A percentile compares a stretch with the other conserved stretches of the same genome.
Conservation (phyloP, 352 stramenopile genomes). For the Phytophthora idaei region DNA sequence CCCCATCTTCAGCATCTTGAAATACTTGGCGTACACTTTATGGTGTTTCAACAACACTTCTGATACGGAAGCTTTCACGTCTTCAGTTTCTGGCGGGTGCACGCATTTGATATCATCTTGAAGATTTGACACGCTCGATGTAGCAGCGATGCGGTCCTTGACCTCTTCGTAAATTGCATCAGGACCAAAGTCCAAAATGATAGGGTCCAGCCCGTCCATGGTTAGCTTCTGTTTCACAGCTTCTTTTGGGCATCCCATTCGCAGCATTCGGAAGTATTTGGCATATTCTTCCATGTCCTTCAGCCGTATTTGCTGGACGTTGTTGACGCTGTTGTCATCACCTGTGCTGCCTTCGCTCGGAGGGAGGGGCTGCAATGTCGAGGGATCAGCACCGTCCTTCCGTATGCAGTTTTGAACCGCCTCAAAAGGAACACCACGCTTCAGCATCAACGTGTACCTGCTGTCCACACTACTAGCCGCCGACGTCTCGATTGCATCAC, state of each 20-base stretch:
- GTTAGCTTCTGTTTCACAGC: constrained; percentile 92
- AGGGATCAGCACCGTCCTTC: constrained; percentile 64
- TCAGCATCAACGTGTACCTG: constrained; percentile 74
- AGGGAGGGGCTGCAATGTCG: constrained; percentile 31
- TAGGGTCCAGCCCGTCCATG: constrained; percentile 88
- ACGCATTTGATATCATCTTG: constrained; percentile 74
- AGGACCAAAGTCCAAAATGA: constrained; percentile 64
- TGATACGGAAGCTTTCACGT: neutral
- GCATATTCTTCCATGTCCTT: constrained; percentile 75
- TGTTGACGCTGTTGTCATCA: neutral
- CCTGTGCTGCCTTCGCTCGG: neutral
- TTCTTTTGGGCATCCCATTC: constrained; percentile 89
- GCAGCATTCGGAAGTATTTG: constrained; percentile 95
- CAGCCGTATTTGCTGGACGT: constrained; percentile 33
- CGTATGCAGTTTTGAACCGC: constrained; percentile 78
- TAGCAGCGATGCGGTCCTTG: constrained; percentile 51
- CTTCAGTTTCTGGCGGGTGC: constrained; percentile 26
- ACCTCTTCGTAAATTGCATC: constrained; percentile 71
- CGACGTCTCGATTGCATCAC: constrained; percentile 5
- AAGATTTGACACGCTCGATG: constrained; percentile 38
- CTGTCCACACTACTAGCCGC: constrained; percentile 12
- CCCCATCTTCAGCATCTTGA: constrained; percentile 95
- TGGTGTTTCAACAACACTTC: constrained; percentile 57
- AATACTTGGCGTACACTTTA: constrained; percentile 88
- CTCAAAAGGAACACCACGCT: constrained; percentile 71